Evolutionary conservation across 2,329 filamentous ascomycete species (phyloP), one percentile per base, ranked within the genome.

Genomic region (Fusarium pseudocircinatum): DNA sequence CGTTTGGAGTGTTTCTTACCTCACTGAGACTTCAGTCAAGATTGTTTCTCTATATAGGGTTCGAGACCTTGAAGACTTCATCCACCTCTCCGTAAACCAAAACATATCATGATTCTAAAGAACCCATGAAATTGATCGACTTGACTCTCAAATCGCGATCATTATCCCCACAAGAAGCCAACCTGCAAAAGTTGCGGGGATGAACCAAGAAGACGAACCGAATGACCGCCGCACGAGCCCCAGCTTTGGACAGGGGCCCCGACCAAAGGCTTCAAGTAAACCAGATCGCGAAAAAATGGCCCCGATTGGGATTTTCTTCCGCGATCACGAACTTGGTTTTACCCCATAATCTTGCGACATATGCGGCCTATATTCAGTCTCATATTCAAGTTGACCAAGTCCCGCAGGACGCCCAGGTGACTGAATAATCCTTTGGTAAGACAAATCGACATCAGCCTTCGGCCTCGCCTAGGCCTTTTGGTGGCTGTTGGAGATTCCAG

Each of bases 221-320:
- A 72, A 77, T 76, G 75, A 75, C 74, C 54, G 44, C 67, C 60
- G 72, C 75, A 77, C 75, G 62, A 78, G 70, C 74, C 64, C 40
- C 43, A 42, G 72, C 49, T 72, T 63, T 68, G 63, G 44, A 61
- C 76, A 75, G 54, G 76, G 76, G n/a, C 60, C 70, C 74, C 18
- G 61, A 66, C 63, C 69, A 67, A 42, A 42, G 63, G 56, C 50
- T 60, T 34, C 67, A 46, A 56, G 47, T 32, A 67, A 73, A 72
- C 63, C 62, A 69, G 69, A 78, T 76, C 67, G 69, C 46, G 49
- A 11, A 11, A 37, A 69, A 65, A 46, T 54, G 58, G 44, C 58
- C 66, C 59, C 60, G 65, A 75, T 63, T 65, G 44, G 53, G 56
- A 49, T 61, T 50, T 32, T 56, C 42, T 54, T 56, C 40, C 59